These are phyloP conservation scores for Populus pruinosa DNA, from an alignment of 345 rosid genomes.

Conservation along the genomic window DNA sequence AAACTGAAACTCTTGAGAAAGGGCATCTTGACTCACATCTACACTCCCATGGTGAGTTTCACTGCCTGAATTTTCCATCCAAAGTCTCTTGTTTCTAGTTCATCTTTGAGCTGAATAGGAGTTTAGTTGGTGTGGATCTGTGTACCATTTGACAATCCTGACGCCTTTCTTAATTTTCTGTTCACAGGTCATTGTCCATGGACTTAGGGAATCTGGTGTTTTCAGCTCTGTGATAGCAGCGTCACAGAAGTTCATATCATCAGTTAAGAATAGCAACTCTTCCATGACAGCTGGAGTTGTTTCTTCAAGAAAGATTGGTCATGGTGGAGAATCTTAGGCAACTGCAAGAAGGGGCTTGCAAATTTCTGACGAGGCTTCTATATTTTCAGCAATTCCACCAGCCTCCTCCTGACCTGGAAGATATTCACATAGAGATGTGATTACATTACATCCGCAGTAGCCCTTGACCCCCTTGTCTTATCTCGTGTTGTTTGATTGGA, in stretches of 20 bases:
- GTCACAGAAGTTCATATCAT: conserved; percentile 33
- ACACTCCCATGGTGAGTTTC: conserved; percentile 77
- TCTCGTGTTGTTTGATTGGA: not conserved
- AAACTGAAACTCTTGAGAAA: conserved; percentile 65
- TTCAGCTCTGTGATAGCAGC: conserved; percentile 54
- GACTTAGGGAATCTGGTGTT: conserved; percentile 68
- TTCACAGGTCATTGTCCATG: conserved; percentile 67
- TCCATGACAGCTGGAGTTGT: conserved; percentile 20
- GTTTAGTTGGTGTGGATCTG: not conserved
- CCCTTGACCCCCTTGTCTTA: not conserved
- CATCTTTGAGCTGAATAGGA: conserved; percentile 1
- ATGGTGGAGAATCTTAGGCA: conserved; percentile 41
- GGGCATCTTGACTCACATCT: conserved; percentile 74
- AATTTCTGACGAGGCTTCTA: conserved; percentile 10
- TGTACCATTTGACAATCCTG: not conserved
- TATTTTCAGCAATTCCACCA: conserved; percentile 53
- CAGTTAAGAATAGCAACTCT: conserved; percentile 40
- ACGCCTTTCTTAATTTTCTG: not conserved
- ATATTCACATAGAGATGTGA: conserved; percentile 17
- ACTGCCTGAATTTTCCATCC: not conserved
- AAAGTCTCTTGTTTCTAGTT: not conserved
- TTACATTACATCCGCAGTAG: not conserved
- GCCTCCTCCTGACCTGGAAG: conserved; percentile 51
- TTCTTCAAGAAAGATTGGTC: conserved; percentile 52
- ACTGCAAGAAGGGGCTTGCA: conserved; percentile 52